A percentile compares a stretch with the other conserved stretches of the same genome.
These are phyloP conservation scores for Diaporthe citriasiana DNA, from an alignment of 2,329 filamentous ascomycete genomes.

Conservation along the genomic window DNA sequence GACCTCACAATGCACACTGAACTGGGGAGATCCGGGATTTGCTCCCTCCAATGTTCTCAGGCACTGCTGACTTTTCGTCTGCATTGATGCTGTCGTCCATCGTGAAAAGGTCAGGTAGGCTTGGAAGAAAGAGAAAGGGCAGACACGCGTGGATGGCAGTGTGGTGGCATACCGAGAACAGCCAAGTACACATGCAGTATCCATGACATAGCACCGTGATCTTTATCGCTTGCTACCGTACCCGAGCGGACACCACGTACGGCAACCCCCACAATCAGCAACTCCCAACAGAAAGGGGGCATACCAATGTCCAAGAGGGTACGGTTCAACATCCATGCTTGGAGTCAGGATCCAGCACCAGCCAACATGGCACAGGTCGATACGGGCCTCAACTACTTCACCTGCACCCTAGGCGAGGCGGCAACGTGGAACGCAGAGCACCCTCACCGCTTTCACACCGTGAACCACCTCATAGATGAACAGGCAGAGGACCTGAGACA, in stretches of 20 bases:
- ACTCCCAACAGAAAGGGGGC: not conserved
- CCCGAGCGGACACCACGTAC: not conserved
- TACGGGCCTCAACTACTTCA: constrained; percentile 65
- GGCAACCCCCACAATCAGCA: not conserved
- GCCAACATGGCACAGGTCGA: not conserved
- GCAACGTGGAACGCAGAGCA: constrained; percentile 51
- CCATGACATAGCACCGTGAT: not conserved
- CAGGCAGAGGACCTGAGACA: constrained; percentile 58
- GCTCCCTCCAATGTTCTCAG: not conserved
- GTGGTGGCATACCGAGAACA: not conserved
- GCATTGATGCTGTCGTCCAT: not conserved
- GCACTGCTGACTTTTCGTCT: not conserved
- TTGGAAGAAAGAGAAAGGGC: not conserved
- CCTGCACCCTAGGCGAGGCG: constrained; percentile 72
- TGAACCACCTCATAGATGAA: constrained; percentile 64
- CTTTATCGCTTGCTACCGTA: not conserved
- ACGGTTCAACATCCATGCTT: constrained; percentile 26
- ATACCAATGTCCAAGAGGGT: constrained; percentile 32
- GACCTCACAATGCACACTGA: not conserved
- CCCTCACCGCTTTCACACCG: constrained; percentile 57
- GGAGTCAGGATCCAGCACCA: not conserved
- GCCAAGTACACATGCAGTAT: not conserved
- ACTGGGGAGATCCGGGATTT: not conserved
- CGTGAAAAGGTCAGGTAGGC: not conserved
- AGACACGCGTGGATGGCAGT: not conserved